Percentiles rank a stretch among this genome's conserved stretches.
Conservation (phyloP, 1,284 basidiomycete species). For the Sphagnurus paluster region DNA sequence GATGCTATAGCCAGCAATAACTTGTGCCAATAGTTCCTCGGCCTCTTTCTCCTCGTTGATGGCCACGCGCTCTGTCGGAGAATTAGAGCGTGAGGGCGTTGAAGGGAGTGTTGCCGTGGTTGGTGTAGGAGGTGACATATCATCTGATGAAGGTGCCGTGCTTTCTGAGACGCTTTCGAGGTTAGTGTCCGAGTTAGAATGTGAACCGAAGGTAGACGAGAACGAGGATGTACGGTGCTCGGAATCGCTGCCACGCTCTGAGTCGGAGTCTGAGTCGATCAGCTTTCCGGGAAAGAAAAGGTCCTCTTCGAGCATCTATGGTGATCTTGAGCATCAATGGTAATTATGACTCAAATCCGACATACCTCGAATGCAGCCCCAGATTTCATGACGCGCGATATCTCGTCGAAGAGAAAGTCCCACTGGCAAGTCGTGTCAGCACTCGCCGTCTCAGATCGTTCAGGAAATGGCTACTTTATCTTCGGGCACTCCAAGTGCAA, state of each 20-base stretch:
- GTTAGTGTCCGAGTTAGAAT: constrained; percentile 9
- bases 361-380: constrained; percentile 64
- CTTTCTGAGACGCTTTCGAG: constrained; percentile 9
- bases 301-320: constrained; percentile 68
- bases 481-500: constrained; percentile 71
- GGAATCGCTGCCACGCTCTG: constrained; percentile 19
- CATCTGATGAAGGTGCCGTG: constrained; percentile 8
- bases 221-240: constrained; percentile 11
- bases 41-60: constrained; percentile 17
- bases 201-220: constrained; percentile 17
- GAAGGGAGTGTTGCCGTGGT: constrained; percentile 12
- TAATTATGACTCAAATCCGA: neutral
- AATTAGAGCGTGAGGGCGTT: constrained; percentile 18
- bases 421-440: constrained; percentile 41
- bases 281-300: constrained; percentile 62
- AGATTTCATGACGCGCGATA: constrained; percentile 65
- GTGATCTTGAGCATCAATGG: neutral
- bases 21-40: constrained; percentile 18
- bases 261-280: constrained; percentile 26
- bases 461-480: constrained; percentile 47
- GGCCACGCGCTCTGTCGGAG: constrained; percentile 10
- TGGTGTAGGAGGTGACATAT: constrained; percentile 10
- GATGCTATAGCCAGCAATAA: constrained; percentile 16
- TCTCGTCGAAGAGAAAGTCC: constrained; percentile 65
- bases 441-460: neutral